phyloP scores from a whole-genome alignment of 139 green algal species.

The Penium margaritaceum region DNA sequence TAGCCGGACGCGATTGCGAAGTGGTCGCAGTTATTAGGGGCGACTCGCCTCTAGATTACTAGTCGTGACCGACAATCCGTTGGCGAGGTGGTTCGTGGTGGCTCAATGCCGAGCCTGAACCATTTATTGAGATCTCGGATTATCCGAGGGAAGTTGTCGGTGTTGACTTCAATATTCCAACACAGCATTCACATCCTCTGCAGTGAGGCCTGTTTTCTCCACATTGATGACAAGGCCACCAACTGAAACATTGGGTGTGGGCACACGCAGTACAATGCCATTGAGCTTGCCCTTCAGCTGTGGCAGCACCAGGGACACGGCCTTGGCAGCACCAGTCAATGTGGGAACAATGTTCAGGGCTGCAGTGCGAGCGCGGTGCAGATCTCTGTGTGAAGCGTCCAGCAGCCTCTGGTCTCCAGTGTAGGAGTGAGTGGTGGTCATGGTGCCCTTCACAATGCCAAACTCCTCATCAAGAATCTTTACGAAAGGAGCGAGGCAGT shows the following conservation, averaged over 20 bases:
- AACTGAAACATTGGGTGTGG: slow-evolving; percentile 94
- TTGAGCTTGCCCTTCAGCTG: slow-evolving; percentile 57
- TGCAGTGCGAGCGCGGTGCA: slow-evolving; percentile 88
- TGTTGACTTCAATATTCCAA: too few species aligned
- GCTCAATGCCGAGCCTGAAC: too few species aligned
- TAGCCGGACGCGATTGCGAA: too few species aligned
- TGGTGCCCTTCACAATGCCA: slow-evolving; percentile 96
- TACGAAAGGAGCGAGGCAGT: slow-evolving; percentile 98
- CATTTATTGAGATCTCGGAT: too few species aligned
- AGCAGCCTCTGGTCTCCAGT: slow-evolving; percentile 93
- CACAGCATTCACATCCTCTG: slow-evolving; percentile 91
- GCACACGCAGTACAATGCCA: slow-evolving; percentile 94
- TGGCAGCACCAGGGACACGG: slow-evolving; percentile 89
- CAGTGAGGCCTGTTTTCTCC: slow-evolving; percentile 93
- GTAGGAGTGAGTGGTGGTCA: slow-evolving; percentile 99
- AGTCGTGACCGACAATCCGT: too few species aligned
- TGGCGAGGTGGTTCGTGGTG: too few species aligned
- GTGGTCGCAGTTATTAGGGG: too few species aligned
- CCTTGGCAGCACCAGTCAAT: slow-evolving; percentile 96
- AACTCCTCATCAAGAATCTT: slow-evolving; percentile 99
- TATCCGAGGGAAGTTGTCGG: too few species aligned
- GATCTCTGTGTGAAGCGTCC: slow-evolving; percentile 93
- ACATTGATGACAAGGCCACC: slow-evolving; percentile 89
- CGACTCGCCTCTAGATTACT: too few species aligned
- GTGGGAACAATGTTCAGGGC: slow-evolving; percentile 98